Evolutionary conservation across 805 yeast genomes (phyloP).

Genomic region (Yarrowia sp.): DNA sequence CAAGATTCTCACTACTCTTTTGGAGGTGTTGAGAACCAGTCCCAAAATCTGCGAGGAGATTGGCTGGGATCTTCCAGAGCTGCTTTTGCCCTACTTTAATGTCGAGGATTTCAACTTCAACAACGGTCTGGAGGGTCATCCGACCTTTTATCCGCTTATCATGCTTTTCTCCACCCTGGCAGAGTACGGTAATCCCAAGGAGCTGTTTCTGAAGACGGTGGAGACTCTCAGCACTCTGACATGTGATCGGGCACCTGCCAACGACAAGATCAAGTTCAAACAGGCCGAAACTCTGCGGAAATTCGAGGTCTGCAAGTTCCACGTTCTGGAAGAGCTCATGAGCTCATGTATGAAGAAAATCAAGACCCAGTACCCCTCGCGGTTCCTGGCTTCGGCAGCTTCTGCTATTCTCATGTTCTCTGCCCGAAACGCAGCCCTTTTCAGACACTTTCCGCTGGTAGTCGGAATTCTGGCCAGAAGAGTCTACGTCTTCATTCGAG

Average conservation of each 20-base stretch:
- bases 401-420: conserved; percentile 55
- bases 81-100: conserved; percentile 57
- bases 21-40: conserved; percentile 42
- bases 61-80: conserved; percentile 89
- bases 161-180: conserved; percentile 63
- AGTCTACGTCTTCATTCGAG: conserved; percentile 54
- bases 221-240: conserved; percentile 53
- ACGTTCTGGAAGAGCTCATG: conserved; percentile 63
- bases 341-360: conserved; percentile 57
- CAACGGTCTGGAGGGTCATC: conserved; percentile 24
- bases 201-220: conserved; percentile 64
- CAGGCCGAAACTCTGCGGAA: conserved; percentile 24
- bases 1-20: conserved; percentile 46
- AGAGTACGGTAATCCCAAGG: conserved; percentile 72
- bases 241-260: conserved; percentile 26
- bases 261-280: conserved; percentile 2
- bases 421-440: conserved; percentile 41
- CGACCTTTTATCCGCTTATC: conserved; percentile 36
- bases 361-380: conserved; percentile 70
- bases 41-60: conserved; percentile 43
- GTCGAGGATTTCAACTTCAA: conserved; percentile 27
- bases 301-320: conserved; percentile 45
- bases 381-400: conserved; percentile 67
- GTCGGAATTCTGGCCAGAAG: conserved; percentile 52
- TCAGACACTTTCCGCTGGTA: conserved; percentile 38